These are phyloP conservation scores for Discostella stelligeroides DNA, from an alignment of 108 stramenopile species.

Conservation along the genomic window DNA sequence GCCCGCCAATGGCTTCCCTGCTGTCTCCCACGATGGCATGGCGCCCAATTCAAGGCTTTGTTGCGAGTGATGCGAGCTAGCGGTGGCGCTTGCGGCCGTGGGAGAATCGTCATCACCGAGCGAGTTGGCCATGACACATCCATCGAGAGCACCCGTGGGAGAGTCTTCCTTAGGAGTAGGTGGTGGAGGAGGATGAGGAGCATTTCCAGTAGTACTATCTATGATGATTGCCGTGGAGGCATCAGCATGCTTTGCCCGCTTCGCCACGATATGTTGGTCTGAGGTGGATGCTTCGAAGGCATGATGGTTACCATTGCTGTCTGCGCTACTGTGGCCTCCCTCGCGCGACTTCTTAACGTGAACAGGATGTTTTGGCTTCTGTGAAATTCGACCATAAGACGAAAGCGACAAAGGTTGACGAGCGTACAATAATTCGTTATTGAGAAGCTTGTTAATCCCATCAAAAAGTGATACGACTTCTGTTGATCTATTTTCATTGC, in stretches of 20 bases:
- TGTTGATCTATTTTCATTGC: background rate
- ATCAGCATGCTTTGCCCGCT: conserved; percentile 1
- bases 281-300: no score
- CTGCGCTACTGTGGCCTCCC: background rate
- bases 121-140: conserved; percentile 4
- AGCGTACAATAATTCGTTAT: conserved; percentile 10
- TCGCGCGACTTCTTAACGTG: conserved; percentile 11
- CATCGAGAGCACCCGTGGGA: conserved; percentile 2
- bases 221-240: background rate
- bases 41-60: conserved; percentile 20
- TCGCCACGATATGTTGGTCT: background rate
- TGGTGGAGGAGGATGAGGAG: background rate
- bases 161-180: background rate
- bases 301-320: background rate
- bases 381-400: background rate
- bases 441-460: background rate
- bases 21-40: conserved; percentile 32
- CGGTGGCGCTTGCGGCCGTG: background rate
- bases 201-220: background rate
- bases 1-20: conserved; percentile 6
- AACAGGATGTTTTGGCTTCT: conserved; percentile 8
- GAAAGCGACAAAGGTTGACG: conserved; percentile 1
- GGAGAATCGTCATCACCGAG: background rate
- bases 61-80: conserved; percentile 4
- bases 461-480: no score